Conservation (phyloP, 352 stramenopile species). For the Phytopythium mirpurense region DNA sequence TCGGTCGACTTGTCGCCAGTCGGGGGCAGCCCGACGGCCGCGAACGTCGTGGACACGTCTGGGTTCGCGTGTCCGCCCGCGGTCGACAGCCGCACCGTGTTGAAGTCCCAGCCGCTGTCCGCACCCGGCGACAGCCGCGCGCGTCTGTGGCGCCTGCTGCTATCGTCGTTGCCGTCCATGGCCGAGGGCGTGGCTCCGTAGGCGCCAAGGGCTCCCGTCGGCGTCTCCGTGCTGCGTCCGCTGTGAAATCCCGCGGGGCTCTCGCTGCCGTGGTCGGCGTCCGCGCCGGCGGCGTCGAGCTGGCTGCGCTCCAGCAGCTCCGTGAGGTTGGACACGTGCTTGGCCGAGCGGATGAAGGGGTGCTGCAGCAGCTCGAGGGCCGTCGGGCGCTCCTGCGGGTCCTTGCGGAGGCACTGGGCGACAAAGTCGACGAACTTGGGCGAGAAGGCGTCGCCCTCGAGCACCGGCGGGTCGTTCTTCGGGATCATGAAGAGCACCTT, state of each 20-base stretch:
- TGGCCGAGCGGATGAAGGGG: constrained; percentile 74
- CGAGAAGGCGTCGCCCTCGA: constrained; percentile 82
- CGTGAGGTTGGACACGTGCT: constrained; percentile 63
- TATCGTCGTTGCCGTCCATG: constrained; percentile 7
- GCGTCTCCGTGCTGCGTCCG: not conserved
- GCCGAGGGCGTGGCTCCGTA: too few relatives aligned
- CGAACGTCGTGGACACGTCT: constrained; percentile 1
- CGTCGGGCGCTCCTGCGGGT: constrained; percentile 77
- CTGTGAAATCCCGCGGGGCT: constrained; percentile 6
- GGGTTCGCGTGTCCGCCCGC: not conserved
- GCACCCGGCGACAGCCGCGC: constrained; percentile 28
- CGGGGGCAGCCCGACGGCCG: not conserved
- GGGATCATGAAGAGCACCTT: constrained; percentile 99
- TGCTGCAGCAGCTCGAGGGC: constrained; percentile 81
- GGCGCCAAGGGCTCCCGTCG: too few relatives aligned
- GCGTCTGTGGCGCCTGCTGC: constrained; percentile 33
- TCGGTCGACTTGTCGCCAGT: not conserved
- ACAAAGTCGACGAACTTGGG: constrained; percentile 88
- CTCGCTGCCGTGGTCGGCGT: constrained; percentile 12
- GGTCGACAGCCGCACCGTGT: constrained; percentile 58
- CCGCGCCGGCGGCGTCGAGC: constrained; percentile 11
- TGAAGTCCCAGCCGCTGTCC: constrained; percentile 76
- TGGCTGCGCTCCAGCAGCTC: constrained; percentile 55
- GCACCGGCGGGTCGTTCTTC: constrained; percentile 85
- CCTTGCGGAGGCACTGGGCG: constrained; percentile 82